A percentile compares a stretch with the other conserved stretches of the same genome.
These are phyloP conservation scores for Alternaria sp. DNA, from an alignment of 2,329 filamentous ascomycete genomes.

Conservation along the genomic window DNA sequence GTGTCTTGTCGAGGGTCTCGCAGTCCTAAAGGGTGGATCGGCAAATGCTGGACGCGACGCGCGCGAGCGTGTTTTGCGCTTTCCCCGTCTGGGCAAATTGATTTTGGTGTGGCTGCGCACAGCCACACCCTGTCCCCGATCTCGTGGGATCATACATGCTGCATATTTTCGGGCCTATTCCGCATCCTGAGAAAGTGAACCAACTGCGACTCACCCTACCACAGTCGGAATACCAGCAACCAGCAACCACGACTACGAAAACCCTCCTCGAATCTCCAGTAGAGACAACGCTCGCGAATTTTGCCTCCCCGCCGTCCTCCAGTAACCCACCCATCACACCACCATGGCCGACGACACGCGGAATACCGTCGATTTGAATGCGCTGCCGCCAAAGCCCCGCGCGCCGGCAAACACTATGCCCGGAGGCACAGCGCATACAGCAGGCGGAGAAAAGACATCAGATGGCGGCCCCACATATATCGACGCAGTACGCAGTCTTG, in stretches of 20 bases:
- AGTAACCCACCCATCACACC: conserved; percentile 18
- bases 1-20: conserved; percentile 15
- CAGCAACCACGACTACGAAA: not conserved
- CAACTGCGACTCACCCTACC: conserved; percentile 2
- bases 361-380: conserved; percentile 33
- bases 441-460: conserved; percentile 58
- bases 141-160: conserved; percentile 26
- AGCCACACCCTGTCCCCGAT: not conserved
- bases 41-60: conserved; percentile 29
- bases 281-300: not conserved
- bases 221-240: not conserved
- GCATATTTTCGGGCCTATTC: conserved; percentile 33
- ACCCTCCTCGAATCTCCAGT: not conserved
- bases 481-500: conserved; percentile 72
- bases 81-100: conserved; percentile 34
- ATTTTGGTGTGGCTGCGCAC: conserved; percentile 21
- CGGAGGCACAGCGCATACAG: conserved; percentile 64
- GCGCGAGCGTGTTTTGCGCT: conserved; percentile 26
- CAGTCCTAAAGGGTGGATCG: conserved; percentile 14
- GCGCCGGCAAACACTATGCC: conserved; percentile 53
- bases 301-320: not conserved
- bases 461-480: conserved; percentile 47
- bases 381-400: conserved; percentile 26
- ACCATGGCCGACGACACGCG: conserved; percentile 57
- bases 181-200: conserved; percentile 20